These are phyloP conservation scores for Sordaria brevicollis DNA, from an alignment of 495 filamentous ascomycete species.

Conservation along the genomic window DNA sequence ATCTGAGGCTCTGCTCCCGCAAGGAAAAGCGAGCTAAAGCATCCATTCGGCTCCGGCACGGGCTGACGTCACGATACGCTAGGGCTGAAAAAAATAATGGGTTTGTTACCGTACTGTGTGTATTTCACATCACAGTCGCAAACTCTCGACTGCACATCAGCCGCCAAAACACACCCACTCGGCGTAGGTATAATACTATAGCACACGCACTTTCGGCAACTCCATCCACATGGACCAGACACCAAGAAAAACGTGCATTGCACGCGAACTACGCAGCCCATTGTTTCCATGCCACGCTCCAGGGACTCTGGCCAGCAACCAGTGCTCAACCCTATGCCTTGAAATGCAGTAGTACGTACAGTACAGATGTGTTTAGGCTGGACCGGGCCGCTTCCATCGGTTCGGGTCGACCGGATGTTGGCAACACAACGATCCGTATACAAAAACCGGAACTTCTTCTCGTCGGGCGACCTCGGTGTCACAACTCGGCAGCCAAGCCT, in stretches of 20 bases:
- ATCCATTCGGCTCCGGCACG: neutral
- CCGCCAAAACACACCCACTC: neutral
- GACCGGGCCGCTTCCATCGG: neutral
- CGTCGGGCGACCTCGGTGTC: neutral
- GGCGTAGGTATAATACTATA: neutral
- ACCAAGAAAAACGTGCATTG: neutral
- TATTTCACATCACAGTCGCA: neutral
- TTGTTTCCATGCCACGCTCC: neutral
- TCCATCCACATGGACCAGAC: neutral
- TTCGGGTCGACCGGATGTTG: neutral
- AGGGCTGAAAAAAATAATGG: neutral
- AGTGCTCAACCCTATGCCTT: too few relatives aligned
- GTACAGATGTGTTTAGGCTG: neutral
- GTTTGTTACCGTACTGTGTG: neutral
- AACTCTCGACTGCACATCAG: neutral
- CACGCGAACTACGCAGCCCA: neutral
- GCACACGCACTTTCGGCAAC: too few relatives aligned
- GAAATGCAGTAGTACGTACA: too few relatives aligned
- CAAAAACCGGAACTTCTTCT: neutral
- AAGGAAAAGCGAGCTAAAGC: neutral
- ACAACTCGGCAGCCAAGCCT: neutral
- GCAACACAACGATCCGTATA: neutral
- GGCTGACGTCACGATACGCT: neutral
- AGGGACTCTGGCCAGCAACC: too few relatives aligned
- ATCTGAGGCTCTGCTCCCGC: neutral